These are phyloP conservation scores for Hypoxylon lenormandii DNA, from an alignment of 495 filamentous ascomycete species.

Conservation along the genomic window DNA sequence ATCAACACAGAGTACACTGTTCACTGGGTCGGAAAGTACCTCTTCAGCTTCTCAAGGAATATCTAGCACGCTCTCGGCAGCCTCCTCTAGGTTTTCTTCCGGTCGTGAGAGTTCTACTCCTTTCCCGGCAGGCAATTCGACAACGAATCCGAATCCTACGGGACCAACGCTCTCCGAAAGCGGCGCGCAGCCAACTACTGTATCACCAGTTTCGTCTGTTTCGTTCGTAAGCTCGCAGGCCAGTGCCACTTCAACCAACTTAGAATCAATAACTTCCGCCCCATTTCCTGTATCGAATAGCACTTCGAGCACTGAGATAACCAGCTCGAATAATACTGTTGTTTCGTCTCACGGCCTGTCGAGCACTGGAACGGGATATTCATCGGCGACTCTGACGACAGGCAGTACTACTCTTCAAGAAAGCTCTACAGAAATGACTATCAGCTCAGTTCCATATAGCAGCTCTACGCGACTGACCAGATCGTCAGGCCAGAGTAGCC, in stretches of 20 bases:
- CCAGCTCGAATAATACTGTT: constrained; percentile 1
- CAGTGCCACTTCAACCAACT: constrained; percentile 1
- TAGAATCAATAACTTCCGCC: constrained; percentile 6
- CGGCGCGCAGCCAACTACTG: constrained; percentile 6
- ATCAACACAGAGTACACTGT: constrained; percentile 6
- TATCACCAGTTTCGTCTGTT: background rate
- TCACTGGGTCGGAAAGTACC: constrained; percentile 1
- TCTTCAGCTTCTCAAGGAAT: constrained; percentile 5
- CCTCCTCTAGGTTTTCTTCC: constrained; percentile 13
- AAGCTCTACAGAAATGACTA: constrained; percentile 7
- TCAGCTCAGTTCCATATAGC: constrained; percentile 6
- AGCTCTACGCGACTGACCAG: constrained; percentile 11
- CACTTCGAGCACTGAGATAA: constrained; percentile 2
- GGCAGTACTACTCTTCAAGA: background rate
- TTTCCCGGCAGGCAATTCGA: constrained; percentile 25
- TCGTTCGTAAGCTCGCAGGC: constrained; percentile 5
- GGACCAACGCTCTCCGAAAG: constrained; percentile 16
- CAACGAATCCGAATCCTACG: constrained; percentile 13
- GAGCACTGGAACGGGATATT: background rate
- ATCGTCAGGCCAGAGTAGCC: constrained; percentile 17
- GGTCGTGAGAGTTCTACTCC: constrained; percentile 16
- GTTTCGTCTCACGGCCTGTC: constrained; percentile 4
- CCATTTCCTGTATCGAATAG: constrained; percentile 16
- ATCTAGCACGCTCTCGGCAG: background rate
- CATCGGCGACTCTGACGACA: constrained; percentile 3